Evolutionary conservation across 805 yeast genomes (phyloP).

Genomic region (Tetrapisispora namnaoensis): DNA sequence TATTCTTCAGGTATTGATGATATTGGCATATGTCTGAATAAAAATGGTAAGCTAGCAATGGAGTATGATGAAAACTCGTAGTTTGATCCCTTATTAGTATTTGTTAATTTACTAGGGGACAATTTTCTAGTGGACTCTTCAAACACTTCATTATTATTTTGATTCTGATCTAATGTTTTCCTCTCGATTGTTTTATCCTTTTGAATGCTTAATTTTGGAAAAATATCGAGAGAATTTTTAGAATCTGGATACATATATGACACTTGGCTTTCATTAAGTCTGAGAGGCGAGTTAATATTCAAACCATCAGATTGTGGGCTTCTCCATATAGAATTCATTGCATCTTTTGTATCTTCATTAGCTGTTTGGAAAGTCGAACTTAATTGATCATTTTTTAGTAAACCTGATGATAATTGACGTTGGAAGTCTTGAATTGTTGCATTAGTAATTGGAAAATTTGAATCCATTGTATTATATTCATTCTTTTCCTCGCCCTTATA

Average conservation of each 20-base stretch:
- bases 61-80: constrained; percentile 2
- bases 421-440: constrained; percentile 8
- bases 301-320: constrained; percentile 13
- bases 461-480: constrained; percentile 13
- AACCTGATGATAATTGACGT: constrained; percentile 11
- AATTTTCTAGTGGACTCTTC: background rate
- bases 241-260: background rate
- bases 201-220: background rate
- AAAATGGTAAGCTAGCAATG: constrained; percentile 41
- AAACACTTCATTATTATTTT: background rate
- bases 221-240: background rate
- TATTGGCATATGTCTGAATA: constrained; percentile 53
- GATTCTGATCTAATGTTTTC: background rate
- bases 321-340: constrained; percentile 22
- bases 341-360: constrained; percentile 14
- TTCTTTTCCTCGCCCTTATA: constrained; percentile 12
- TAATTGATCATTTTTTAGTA: constrained; percentile 7
- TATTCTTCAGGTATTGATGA: constrained; percentile 51
- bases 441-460: constrained; percentile 9
- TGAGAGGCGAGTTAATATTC: constrained; percentile 15
- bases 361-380: constrained; percentile 2
- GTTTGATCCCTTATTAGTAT: background rate
- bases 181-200: background rate
- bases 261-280: constrained; percentile 7
- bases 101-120: background rate